These are phyloP conservation scores for Alternaria burnsii DNA, from an alignment of 2,329 filamentous ascomycete species.

Conservation along the genomic window DNA sequence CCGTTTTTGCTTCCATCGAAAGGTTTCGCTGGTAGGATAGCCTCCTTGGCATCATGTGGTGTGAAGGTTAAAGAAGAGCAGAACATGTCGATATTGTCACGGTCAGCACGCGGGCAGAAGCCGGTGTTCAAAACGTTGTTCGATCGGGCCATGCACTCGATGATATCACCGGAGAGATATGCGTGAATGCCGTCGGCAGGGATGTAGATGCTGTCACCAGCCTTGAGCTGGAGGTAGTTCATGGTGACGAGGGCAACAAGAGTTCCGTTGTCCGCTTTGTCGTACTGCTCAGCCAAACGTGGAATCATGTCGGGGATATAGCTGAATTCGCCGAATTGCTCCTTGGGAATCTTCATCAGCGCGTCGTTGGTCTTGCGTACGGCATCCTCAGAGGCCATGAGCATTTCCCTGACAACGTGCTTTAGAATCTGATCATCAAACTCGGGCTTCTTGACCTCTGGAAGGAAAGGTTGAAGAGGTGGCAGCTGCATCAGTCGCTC, in stretches of 20 bases:
- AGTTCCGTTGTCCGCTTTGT: slow-evolving; percentile 69
- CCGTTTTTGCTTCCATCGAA: slow-evolving; percentile 65
- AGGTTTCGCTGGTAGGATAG: slow-evolving; percentile 60
- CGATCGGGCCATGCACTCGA: slow-evolving; percentile 80
- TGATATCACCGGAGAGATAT: slow-evolving; percentile 75
- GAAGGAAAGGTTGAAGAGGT: slow-evolving; percentile 64
- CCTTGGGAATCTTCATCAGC: slow-evolving; percentile 59
- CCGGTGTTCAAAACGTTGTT: slow-evolving; percentile 80
- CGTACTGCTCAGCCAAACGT: slow-evolving; percentile 71
- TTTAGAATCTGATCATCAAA: slow-evolving; percentile 69
- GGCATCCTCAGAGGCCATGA: slow-evolving; percentile 62
- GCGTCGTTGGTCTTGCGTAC: slow-evolving; percentile 63
- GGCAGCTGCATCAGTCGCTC: slow-evolving; percentile 65
- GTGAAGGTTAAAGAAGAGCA: slow-evolving; percentile 69
- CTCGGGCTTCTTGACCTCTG: slow-evolving; percentile 48
- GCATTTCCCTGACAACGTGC: slow-evolving; percentile 63
- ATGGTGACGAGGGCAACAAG: slow-evolving; percentile 76
- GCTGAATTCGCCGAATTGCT: slow-evolving; percentile 60
- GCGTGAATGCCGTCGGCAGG: slow-evolving; percentile 78
- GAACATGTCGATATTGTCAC: slow-evolving; percentile 72
- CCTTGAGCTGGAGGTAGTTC: slow-evolving; percentile 74
- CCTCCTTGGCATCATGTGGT: slow-evolving; percentile 66
- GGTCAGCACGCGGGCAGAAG: slow-evolving; percentile 73
- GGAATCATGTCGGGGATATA: slow-evolving; percentile 72
- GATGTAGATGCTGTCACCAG: slow-evolving; percentile 74